phyloP scores from a whole-genome alignment of 805 yeast genomes.

The Hermanozyma aechmeae region DNA sequence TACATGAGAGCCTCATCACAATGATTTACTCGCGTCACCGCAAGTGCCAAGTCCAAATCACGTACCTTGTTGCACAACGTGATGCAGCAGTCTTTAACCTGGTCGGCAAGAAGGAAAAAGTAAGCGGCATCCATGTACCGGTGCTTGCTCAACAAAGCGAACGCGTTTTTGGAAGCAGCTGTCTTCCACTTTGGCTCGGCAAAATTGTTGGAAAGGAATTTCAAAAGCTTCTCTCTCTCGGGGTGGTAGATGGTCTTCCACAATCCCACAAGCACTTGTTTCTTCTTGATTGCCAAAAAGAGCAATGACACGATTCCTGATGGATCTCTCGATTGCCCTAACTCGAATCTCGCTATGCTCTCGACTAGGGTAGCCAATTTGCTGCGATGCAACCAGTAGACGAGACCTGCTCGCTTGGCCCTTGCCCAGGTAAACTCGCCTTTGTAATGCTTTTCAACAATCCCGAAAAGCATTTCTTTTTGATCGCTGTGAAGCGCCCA shows the following conservation, averaged over 20 bases:
- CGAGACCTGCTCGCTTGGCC: conserved; percentile 52
- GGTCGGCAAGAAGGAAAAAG: conserved; percentile 72
- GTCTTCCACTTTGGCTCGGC: conserved; percentile 66
- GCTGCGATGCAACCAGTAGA: conserved; percentile 51
- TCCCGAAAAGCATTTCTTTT: conserved; percentile 52
- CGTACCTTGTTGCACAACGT: conserved; percentile 59
- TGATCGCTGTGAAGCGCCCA: conserved; percentile 86
- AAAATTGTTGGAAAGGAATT: conserved; percentile 72
- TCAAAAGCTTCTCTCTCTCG: conserved; percentile 76
- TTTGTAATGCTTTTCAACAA: conserved; percentile 36
- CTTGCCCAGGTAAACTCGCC: conserved; percentile 49
- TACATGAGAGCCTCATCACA: conserved; percentile 19
- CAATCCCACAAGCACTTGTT: conserved; percentile 64
- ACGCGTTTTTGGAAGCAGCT: conserved; percentile 90
- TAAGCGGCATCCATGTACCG: conserved; percentile 81
- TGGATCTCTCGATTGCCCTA: conserved; percentile 59
- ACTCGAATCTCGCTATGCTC: conserved; percentile 62
- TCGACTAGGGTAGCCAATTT: conserved; percentile 42
- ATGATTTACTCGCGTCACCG: conserved; percentile 67
- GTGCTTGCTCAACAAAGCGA: conserved; percentile 81
- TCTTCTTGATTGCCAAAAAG: conserved; percentile 71
- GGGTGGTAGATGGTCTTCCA: conserved; percentile 78
- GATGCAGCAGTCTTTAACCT: conserved; percentile 67
- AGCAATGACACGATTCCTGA: conserved; percentile 56
- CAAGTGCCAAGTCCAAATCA: conserved; percentile 69